A percentile compares a stretch with the other conserved stretches of the same genome.
phyloP scores from a whole-genome alignment of 1,139 yeast species.

The Hanseniaspora uvarum region DNA sequence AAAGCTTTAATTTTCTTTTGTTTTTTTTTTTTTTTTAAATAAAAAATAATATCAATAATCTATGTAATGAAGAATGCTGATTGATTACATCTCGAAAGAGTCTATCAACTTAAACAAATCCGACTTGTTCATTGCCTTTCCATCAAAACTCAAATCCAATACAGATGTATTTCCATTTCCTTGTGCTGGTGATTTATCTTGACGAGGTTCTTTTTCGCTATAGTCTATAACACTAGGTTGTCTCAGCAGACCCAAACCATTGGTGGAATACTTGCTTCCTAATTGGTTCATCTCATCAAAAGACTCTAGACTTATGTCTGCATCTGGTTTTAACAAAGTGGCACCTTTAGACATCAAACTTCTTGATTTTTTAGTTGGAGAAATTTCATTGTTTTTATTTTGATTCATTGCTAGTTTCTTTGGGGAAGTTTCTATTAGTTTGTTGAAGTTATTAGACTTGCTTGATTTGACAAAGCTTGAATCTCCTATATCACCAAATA shows the following conservation, averaged over 20 bases:
- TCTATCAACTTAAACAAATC: conserved; percentile 35
- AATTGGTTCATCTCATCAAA: not conserved
- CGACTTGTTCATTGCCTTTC: conserved; percentile 36
- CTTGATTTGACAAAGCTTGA: conserved; percentile 5
- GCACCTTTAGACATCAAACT: conserved; percentile 12
- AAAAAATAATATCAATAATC: not conserved
- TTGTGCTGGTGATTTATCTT: not conserved
- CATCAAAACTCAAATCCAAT: conserved; percentile 36
- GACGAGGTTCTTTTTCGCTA: not conserved
- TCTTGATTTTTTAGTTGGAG: conserved; percentile 1
- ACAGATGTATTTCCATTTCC: conserved; percentile 5
- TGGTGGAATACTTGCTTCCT: not conserved
- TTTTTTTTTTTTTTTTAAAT: not conserved
- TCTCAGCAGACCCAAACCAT: not conserved
- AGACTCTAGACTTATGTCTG: not conserved
- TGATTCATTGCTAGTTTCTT: conserved; percentile 9
- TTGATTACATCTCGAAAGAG: conserved; percentile 26
- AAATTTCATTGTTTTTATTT: not conserved
- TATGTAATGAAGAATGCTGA: not conserved
- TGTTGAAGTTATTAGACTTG: conserved; percentile 8
- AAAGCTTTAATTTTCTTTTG: not conserved
- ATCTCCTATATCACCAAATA: conserved; percentile 12
- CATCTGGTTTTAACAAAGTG: not conserved
- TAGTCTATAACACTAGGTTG: not conserved
- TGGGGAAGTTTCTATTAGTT: conserved; percentile 13